Evolutionary conservation across 345 rosid species (phyloP), one percentile per base, ranked within the genome.

Genomic region (Fremontodendron californicum): DNA sequence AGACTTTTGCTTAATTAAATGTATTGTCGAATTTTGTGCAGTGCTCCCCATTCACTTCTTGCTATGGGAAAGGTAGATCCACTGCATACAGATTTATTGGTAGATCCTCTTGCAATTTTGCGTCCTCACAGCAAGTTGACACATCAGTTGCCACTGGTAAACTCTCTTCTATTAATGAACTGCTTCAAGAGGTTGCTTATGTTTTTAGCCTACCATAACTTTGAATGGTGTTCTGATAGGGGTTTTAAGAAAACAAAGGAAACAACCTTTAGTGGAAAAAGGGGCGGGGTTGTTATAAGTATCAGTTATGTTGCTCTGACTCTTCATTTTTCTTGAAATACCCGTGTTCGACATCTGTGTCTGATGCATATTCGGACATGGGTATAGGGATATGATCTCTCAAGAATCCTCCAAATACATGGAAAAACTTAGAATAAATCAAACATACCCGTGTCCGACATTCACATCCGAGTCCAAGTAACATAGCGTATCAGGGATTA

Each of bases 31-130:
- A 71, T 68, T 85, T 70, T 80, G 73, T 78, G 84, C 88, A 96
- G 98, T 86, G 95, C 99, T 74, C 91, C 97, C 39, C 98, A 96
- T 84, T 77, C 97, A 18, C 99, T 96, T 86, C 98, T 96, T 84
- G 98, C 97, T 18, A 81, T 90, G 90, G 98, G 99, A 40, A 96
- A 94, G 88, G 88, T 96, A 29, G 97, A 96, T 81, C 85, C 89
- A 2, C 3, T 79, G 80, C 97, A 96, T 85, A 94, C 95, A 35
- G 99, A 96, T 70, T 78, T 96, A 74, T 74, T 76, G 61, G 84
- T 94, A 39, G 99, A 96, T 77, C 99, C 99, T 81, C 89, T 94
- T 79, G 86, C 89, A 23, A 90, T 96, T 71, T 78, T 94, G 82
- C 97, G 92, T 31, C 99, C 99, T 78, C 88, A 86, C 78, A 84